Evolutionary conservation across 192 early-diverging fungal genomes (phyloP), one percentile per base, ranked within the genome.

Genomic region (Cladochytrium replicatum): DNA sequence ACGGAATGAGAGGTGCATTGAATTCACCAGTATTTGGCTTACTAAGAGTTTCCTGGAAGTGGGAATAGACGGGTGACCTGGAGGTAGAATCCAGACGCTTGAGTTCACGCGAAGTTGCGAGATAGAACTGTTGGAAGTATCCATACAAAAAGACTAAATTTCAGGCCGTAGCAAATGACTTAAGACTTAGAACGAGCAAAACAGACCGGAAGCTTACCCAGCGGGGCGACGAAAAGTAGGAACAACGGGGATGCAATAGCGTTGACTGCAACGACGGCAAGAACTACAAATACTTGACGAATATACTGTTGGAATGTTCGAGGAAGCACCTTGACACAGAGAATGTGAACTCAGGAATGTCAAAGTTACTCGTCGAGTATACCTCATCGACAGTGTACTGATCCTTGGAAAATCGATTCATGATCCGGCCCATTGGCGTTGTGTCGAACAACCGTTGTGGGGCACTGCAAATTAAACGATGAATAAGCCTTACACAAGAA

Each of bases 391-490:
- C 65, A 17, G 79, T 82, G 54, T 82, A 76, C 49, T 85, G 75
- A 54, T 95, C 92, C 50, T 87, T 89, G 38, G 84, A 84, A 57
- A 95, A 91, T 8, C 91, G 80, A 55, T 95, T 89, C 26, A 91
- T 57, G 58, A 93, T 80, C 39, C 91, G 79, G 6, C 91, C 88
- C 0, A 87, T 58, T 19, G 89, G 89, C 0, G 89, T 88, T 2
- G 74, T 81, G 47, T 54, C 52, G 15, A 47, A 58, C 8, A 58
- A 58, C 0, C 26, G 21, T 37, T 37, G 34, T 17, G 54, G 54
- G 9, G 55, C 58, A 37, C n/a, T n/a, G n/a, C n/a, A n/a, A n/a
- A n/a, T n/a, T n/a, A n/a, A 87, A 89, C 54, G 84, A 89, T 1
- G 74, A 73, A 71, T 85, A 82, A 6, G 86, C 84, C 0, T 82